These are phyloP conservation scores for Botrytis tulipae DNA, from an alignment of 2,329 filamentous ascomycete genomes.

Conservation along the genomic window DNA sequence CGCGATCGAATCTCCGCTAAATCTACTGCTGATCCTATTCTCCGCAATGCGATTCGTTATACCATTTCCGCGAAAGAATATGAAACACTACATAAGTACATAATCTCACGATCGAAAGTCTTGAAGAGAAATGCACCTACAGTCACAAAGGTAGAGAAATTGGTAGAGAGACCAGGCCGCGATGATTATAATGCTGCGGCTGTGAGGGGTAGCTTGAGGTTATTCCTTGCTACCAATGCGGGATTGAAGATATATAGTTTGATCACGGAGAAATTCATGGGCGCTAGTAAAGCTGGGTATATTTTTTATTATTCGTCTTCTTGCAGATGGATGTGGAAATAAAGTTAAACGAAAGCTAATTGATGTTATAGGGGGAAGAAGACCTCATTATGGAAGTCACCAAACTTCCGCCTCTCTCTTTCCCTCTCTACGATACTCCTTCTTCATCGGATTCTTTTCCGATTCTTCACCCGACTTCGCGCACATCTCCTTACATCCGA, in stretches of 20 bases:
- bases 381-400: conserved; percentile 59
- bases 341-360: conserved; percentile 17
- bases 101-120: conserved; percentile 68
- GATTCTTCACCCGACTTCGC: conserved; percentile 81
- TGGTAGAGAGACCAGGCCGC: conserved; percentile 37
- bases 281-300: conserved; percentile 35
- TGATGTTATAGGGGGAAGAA: conserved; percentile 42
- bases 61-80: conserved; percentile 85
- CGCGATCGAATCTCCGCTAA: conserved; percentile 34
- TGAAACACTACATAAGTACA: conserved; percentile 76
- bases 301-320: conserved; percentile 12
- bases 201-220: conserved; percentile 66
- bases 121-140: conserved; percentile 55
- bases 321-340: not conserved
- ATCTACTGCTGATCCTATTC: conserved; percentile 60
- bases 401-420: conserved; percentile 73
- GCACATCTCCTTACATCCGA: conserved; percentile 76
- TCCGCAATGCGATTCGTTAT: conserved; percentile 84
- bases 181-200: conserved; percentile 71
- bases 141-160: conserved; percentile 53
- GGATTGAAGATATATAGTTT: conserved; percentile 62
- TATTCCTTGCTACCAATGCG: conserved; percentile 64
- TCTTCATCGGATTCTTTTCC: conserved; percentile 83
- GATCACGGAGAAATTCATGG: conserved; percentile 49
- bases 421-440: conserved; percentile 84